These are phyloP conservation scores for Neurospora tetrasperma DNA, from an alignment of 495 filamentous ascomycete genomes.

Conservation along the genomic window DNA sequence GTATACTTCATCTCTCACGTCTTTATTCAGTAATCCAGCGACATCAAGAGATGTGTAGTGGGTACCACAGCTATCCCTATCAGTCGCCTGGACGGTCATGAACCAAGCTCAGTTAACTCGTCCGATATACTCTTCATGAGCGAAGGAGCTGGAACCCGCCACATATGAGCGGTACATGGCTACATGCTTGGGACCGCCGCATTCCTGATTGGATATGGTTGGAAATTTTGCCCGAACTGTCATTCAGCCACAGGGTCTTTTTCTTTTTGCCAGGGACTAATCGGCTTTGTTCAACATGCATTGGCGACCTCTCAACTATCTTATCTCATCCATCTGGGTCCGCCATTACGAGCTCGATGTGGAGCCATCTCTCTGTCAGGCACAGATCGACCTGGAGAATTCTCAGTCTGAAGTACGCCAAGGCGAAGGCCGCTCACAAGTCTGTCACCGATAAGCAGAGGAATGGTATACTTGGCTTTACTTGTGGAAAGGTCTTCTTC, in stretches of 20 bases:
- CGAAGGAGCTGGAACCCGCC: neutral
- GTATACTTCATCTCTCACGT: neutral
- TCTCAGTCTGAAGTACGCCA: neutral
- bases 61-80: neutral
- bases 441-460: neutral
- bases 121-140: neutral
- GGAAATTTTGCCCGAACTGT: neutral
- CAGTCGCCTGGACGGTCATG: neutral
- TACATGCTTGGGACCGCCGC: neutral
- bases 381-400: neutral
- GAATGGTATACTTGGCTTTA: neutral
- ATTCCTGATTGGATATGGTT: neutral
- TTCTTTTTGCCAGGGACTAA: neutral
- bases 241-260: neutral
- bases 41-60: neutral
- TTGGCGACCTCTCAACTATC: neutral
- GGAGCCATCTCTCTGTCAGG: neutral
- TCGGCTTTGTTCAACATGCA: neutral
- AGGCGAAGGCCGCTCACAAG: neutral
- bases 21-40: neutral
- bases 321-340: neutral
- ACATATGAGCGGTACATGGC: neutral
- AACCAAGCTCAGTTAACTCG: neutral
- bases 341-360: neutral
- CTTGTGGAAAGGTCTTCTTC: neutral